Conservation (phyloP, 2,329 filamentous ascomycete species). For the Diaporthe nobilis region DNA sequence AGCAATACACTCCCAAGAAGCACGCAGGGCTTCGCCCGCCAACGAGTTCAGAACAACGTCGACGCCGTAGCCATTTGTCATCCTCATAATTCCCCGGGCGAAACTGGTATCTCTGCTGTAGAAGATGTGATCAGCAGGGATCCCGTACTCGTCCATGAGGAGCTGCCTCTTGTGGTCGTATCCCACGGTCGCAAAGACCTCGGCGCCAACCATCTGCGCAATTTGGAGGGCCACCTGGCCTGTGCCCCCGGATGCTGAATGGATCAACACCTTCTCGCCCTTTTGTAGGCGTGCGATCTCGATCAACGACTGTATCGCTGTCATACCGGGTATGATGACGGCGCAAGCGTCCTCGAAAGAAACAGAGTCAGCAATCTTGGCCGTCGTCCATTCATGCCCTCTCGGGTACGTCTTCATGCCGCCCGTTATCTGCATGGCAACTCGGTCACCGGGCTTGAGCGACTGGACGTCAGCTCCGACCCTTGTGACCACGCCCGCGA, state of each 20-base stretch:
- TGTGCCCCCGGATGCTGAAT: slow-evolving; percentile 57
- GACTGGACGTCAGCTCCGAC: slow-evolving; percentile 50
- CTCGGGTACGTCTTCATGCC: not conserved
- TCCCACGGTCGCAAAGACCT: slow-evolving; percentile 57
- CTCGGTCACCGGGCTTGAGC: slow-evolving; percentile 22
- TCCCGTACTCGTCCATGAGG: not conserved
- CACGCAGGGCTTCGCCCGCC: slow-evolving; percentile 54
- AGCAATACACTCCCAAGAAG: slow-evolving; percentile 60
- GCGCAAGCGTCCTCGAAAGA: slow-evolving; percentile 28
- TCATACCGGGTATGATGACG: not conserved
- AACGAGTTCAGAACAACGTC: slow-evolving; percentile 1
- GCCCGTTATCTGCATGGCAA: slow-evolving; percentile 7
- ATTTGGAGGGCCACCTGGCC: slow-evolving; percentile 59
- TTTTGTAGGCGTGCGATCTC: slow-evolving; percentile 47
- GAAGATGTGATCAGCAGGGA: not conserved
- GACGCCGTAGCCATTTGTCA: slow-evolving; percentile 34
- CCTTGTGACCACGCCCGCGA: slow-evolving; percentile 49
- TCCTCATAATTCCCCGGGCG: not conserved
- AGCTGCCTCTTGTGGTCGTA: not conserved
- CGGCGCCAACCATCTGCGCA: slow-evolving; percentile 52
- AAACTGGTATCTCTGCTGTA: slow-evolving; percentile 16
- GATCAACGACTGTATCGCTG: slow-evolving; percentile 57
- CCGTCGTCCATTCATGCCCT: slow-evolving; percentile 38
- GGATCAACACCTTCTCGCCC: slow-evolving; percentile 56
- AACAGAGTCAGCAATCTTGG: slow-evolving; percentile 15